Conservation (phyloP, 768 basidiomycete species). For the Leucocoprinus birnbaumii region DNA sequence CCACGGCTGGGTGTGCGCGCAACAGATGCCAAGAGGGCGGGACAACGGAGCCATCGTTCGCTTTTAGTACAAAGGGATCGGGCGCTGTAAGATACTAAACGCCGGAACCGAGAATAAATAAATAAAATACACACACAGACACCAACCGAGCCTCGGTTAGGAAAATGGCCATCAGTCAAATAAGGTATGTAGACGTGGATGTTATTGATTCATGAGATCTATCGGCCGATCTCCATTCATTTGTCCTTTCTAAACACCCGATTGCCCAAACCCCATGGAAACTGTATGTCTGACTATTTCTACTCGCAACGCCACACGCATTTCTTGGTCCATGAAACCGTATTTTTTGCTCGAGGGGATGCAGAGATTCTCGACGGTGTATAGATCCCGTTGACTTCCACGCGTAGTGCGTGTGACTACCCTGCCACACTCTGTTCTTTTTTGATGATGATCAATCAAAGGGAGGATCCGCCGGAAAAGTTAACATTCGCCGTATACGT, state of each 20-base stretch:
- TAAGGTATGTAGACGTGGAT: not conserved
- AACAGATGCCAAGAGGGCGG: too few relatives aligned
- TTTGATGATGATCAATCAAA: constrained; percentile 1
- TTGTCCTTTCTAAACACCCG: not conserved
- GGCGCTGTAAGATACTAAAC: not conserved
- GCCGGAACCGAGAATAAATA: constrained; percentile 1
- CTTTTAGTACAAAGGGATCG: not conserved
- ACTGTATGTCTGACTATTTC: not conserved
- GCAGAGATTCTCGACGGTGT: not conserved
- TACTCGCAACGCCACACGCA: not conserved
- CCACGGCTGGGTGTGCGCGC: too few relatives aligned
- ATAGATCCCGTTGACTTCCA: not conserved
- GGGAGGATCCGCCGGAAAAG: not conserved
- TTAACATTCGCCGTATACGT: not conserved
- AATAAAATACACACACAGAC: too few relatives aligned
- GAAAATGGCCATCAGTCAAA: constrained; percentile 4
- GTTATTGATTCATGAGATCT: not conserved
- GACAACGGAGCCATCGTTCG: not conserved
- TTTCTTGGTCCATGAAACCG: too few relatives aligned
- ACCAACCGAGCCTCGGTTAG: not conserved
- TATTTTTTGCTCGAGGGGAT: too few relatives aligned
- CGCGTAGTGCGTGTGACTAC: not conserved
- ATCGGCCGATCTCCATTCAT: not conserved
- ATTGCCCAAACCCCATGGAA: not conserved
- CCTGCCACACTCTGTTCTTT: not conserved